phyloP scores from a whole-genome alignment of 2,329 filamentous ascomycete genomes.

The Orbilia blumenaviensis region DNA sequence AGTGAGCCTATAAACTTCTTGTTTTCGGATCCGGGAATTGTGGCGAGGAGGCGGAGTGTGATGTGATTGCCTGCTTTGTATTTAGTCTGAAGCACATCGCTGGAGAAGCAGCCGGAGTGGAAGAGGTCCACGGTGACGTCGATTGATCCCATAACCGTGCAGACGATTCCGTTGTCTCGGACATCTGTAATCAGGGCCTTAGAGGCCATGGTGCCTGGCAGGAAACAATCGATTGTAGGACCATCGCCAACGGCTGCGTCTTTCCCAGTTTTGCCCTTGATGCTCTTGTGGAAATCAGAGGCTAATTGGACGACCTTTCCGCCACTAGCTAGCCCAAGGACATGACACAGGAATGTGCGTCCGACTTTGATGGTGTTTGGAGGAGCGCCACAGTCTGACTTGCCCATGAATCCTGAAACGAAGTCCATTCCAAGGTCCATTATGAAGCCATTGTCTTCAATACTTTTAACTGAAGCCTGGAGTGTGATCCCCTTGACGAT shows the following conservation, averaged over 20 bases:
- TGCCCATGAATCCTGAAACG: constrained; percentile 81
- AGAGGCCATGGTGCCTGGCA: constrained; percentile 83
- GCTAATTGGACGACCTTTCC: constrained; percentile 89
- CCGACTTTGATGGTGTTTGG: constrained; percentile 63
- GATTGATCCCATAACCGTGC: constrained; percentile 90
- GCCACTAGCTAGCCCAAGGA: constrained; percentile 77
- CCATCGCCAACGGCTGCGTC: constrained; percentile 67
- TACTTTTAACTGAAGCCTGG: constrained; percentile 86
- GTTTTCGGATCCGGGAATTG: constrained; percentile 78
- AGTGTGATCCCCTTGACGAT: constrained; percentile 78
- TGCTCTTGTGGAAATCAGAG: constrained; percentile 74
- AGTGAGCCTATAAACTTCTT: constrained; percentile 89
- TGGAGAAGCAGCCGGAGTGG: constrained; percentile 80
- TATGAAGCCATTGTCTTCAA: constrained; percentile 94
- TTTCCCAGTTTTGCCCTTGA: constrained; percentile 56
- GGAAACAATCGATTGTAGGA: constrained; percentile 85
- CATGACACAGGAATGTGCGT: constrained; percentile 82
- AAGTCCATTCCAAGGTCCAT: constrained; percentile 85
- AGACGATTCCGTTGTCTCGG: constrained; percentile 74
- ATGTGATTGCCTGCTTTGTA: constrained; percentile 85
- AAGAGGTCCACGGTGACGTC: constrained; percentile 90
- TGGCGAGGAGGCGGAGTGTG: constrained; percentile 87
- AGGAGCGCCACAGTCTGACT: constrained; percentile 72
- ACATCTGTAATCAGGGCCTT: constrained; percentile 84
- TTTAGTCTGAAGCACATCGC: constrained; percentile 75